Percentiles rank a stretch among this genome's conserved stretches.
These are phyloP conservation scores for Alternaria infectoria DNA, from an alignment of 2,329 filamentous ascomycete genomes.

Conservation along the genomic window DNA sequence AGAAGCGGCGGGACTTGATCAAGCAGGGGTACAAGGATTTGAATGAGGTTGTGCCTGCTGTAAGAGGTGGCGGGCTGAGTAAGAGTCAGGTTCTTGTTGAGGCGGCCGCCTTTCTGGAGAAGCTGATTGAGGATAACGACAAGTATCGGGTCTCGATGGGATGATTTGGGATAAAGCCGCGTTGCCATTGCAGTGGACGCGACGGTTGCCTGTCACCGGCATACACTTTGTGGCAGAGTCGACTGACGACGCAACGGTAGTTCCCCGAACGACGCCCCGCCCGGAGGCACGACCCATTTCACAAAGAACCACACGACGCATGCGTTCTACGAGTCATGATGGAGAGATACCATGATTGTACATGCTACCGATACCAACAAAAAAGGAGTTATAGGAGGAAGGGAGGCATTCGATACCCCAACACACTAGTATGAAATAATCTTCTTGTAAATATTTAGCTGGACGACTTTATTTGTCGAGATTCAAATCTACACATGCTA, in stretches of 20 bases:
- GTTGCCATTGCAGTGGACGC: background rate
- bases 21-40: conserved; percentile 83
- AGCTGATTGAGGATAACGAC: conserved; percentile 70
- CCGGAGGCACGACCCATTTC: background rate
- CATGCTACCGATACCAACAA: background rate
- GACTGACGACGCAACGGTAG: background rate
- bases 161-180: background rate
- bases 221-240: background rate
- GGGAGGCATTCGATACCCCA: background rate
- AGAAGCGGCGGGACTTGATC: conserved; percentile 82
- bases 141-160: conserved; percentile 13
- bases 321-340: background rate
- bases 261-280: background rate
- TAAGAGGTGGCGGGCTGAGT: conserved; percentile 77
- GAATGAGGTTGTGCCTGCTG: conserved; percentile 75
- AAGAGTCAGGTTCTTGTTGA: conserved; percentile 81
- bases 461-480: no score
- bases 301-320: background rate
- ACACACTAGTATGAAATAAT: background rate
- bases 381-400: background rate
- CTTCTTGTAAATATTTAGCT: background rate
- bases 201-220: background rate
- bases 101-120: conserved; percentile 79
- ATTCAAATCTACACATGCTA: no score
- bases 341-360: background rate